Evolutionary conservation across 2,329 filamentous ascomycete species (phyloP), one percentile per base, ranked within the genome.

Genomic region (Geosmithia flava): DNA sequence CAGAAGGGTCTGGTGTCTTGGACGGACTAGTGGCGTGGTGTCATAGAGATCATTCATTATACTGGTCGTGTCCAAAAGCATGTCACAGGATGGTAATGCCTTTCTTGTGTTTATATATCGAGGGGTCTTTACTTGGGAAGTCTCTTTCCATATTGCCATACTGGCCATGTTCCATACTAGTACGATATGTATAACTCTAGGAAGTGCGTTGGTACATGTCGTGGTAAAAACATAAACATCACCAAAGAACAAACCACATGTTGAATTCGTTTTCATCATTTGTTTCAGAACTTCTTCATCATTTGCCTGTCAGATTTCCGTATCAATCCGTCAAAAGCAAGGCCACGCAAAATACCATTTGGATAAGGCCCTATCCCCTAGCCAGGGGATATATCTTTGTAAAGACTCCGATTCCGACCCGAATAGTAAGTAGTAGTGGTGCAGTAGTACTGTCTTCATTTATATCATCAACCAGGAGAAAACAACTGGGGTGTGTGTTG

Each of bases 1-100:
- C 69, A 76, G 58, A 62, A 67, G 6, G 76, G 70, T 37, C 56
- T 78, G 47, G 63, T 80, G 15, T 75, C 72, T 7, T 78, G 71
- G 69, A 56, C 52, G 13, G 58, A 64, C 47, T 64, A 61, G 55
- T 46, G 47, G 41, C 50, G 44, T 20, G 6, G 29, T 19, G 16
- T n/a, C 39, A 43, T 20, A 19, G 10, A 49, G n/a, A n/a, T n/a
- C 17, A 49, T 20, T 17, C 23, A 30, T 30, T 11, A 30, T 30
- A 30, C 29, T 30, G n/a, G n/a, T n/a, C n/a, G n/a, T n/a, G n/a
- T n/a, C n/a, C n/a, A n/a, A n/a, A n/a, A n/a, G n/a, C n/a, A n/a
- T n/a, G n/a, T n/a, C n/a, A n/a, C n/a, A n/a, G n/a, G n/a, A n/a
- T n/a, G n/a, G n/a, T n/a, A n/a, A n/a, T n/a, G n/a, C n/a, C n/a